Evolutionary conservation across 1,284 basidiomycete genomes (phyloP).

Genomic region (Amylostereum chailletii): DNA sequence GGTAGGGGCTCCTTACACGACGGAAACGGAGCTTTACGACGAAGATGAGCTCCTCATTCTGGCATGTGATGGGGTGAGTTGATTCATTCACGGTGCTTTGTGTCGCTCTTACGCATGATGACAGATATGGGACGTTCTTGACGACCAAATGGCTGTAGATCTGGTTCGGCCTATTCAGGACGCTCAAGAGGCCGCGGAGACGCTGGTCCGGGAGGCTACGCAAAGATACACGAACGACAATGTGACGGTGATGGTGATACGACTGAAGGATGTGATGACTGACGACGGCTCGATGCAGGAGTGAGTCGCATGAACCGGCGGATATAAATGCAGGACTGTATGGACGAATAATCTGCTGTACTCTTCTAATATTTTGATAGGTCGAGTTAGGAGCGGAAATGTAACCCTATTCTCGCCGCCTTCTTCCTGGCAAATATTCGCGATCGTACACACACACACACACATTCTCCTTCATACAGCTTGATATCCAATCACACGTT

Average conservation of each 20-base stretch:
- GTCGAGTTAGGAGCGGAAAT: too few relatives aligned
- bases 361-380: too few relatives aligned
- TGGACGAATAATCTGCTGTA: too few relatives aligned
- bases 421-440: too few relatives aligned
- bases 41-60: conserved; percentile 94
- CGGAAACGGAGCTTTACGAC: conserved; percentile 85
- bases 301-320: too few relatives aligned
- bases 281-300: not conserved
- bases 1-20: conserved; percentile 96
- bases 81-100: conserved; percentile 1
- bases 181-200: conserved; percentile 76
- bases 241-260: conserved; percentile 71
- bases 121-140: conserved; percentile 94
- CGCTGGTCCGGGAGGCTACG: conserved; percentile 81
- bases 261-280: conserved; percentile 44
- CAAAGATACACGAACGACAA: conserved; percentile 88
- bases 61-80: conserved; percentile 92
- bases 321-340: too few relatives aligned
- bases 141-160: conserved; percentile 89
- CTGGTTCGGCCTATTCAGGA: conserved; percentile 70
- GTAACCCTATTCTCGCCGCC: too few relatives aligned
- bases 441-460: too few relatives aligned
- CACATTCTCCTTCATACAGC: too few relatives aligned
- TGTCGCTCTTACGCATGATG: not conserved
- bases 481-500: too few relatives aligned